Evolutionary conservation across 768 basidiomycete genomes (phyloP).

Genomic region (Leucocoprinus sp.): DNA sequence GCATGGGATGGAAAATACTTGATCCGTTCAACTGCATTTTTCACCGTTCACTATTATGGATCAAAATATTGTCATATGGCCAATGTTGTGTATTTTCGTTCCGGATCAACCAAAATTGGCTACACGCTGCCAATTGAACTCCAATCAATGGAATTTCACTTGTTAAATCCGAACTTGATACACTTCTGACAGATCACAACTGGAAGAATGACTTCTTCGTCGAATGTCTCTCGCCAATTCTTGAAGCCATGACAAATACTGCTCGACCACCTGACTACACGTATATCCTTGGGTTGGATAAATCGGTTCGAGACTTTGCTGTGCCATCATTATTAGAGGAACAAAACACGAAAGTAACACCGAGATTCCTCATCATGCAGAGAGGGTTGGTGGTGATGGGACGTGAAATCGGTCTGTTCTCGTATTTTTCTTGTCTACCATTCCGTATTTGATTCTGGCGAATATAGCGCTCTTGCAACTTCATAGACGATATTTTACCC

Average conservation of each 20-base stretch:
- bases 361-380: constrained; percentile 57
- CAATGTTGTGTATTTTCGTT: not conserved
- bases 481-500: constrained; percentile 60
- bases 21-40: not conserved
- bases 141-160: no score
- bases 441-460: not conserved
- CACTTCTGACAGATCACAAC: constrained; percentile 42
- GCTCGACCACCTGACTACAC: constrained; percentile 44
- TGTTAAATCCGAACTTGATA: not conserved
- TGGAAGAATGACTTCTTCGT: constrained; percentile 66
- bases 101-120: not conserved
- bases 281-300: constrained; percentile 46
- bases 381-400: constrained; percentile 51
- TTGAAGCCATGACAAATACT: constrained; percentile 44
- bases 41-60: not conserved
- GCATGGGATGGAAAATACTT: not conserved
- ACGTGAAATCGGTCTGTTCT: constrained; percentile 48
- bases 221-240: constrained; percentile 52
- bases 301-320: constrained; percentile 44
- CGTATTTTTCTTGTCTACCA: constrained; percentile 4
- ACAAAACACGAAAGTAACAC: constrained; percentile 27
- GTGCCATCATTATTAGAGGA: constrained; percentile 44
- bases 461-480: constrained; percentile 53
- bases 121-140: not conserved
- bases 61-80: not conserved